Conservation (phyloP, 2,329 filamentous ascomycete genomes). For the Claviceps sorghi region DNA sequence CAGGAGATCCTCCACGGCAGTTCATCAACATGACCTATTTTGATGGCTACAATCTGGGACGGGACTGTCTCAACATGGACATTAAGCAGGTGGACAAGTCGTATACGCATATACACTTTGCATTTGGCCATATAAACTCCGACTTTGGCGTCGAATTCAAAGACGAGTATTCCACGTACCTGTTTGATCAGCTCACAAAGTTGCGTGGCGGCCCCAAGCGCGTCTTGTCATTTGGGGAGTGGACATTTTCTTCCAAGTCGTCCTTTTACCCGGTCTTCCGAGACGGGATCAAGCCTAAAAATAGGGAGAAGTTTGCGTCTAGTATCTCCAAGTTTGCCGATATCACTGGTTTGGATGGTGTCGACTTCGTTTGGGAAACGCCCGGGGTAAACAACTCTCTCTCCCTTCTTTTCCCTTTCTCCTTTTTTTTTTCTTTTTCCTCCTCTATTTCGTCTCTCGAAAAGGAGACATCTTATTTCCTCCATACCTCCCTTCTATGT, state of each 20-base stretch:
- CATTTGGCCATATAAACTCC: constrained; percentile 18
- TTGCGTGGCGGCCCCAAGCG: constrained; percentile 10
- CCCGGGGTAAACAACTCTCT: constrained; percentile 9
- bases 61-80: constrained; percentile 5
- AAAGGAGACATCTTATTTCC: too few species aligned
- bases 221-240: constrained; percentile 17
- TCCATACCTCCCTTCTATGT: too few species aligned
- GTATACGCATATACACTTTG: constrained; percentile 12
- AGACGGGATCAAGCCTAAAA: constrained; percentile 10
- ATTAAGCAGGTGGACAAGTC: not conserved
- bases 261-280: constrained; percentile 12
- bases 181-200: constrained; percentile 9
- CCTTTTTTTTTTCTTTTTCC: not conserved
- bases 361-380: constrained; percentile 30
- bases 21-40: constrained; percentile 12
- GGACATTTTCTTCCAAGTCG: constrained; percentile 13
- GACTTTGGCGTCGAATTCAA: not conserved
- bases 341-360: constrained; percentile 21
- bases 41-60: constrained; percentile 6
- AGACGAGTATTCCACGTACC: not conserved
- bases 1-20: not conserved
- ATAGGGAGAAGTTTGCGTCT: constrained; percentile 19
- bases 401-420: not conserved
- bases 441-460: not conserved
- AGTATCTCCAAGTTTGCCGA: constrained; percentile 23